phyloP scores from a whole-genome alignment of 164 flowering plant species.

The Nymphaea thermarum region DNA sequence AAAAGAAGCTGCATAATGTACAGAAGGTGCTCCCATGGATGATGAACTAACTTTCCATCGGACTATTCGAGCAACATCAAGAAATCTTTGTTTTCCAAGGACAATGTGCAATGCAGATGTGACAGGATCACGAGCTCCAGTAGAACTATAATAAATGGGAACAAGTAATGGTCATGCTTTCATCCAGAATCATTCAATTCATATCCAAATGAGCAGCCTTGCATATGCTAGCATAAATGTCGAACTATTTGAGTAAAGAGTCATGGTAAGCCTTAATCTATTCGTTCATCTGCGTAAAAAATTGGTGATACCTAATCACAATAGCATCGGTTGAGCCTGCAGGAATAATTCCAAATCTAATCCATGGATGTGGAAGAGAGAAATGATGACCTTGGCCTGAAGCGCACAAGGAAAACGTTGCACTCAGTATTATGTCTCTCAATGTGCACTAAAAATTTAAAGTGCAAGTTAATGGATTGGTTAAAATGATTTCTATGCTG shows the following conservation, averaged over 20 bases:
- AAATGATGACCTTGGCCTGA: conserved; percentile 34
- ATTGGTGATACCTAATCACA: conserved; percentile 64
- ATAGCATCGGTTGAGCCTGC: conserved; percentile 98
- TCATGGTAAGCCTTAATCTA: not conserved
- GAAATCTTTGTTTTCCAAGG: conserved; percentile 61
- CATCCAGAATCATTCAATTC: not conserved
- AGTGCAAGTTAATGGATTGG: not conserved
- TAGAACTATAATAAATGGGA: conserved; percentile 48
- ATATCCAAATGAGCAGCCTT: not conserved
- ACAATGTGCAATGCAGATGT: conserved; percentile 96
- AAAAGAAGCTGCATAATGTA: conserved; percentile 93
- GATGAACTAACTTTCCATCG: conserved; percentile 60
- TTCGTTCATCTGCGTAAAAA: too few species aligned
- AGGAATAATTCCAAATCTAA: conserved; percentile 87
- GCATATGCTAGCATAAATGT: not conserved
- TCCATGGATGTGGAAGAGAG: conserved; percentile 33
- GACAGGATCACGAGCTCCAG: conserved; percentile 84
- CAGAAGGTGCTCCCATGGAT: conserved; percentile 56
- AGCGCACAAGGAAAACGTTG: not conserved
- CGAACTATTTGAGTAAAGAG: not conserved
- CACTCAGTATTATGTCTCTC: not conserved
- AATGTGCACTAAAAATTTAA: not conserved
- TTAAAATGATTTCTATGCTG: not conserved
- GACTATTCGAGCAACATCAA: conserved; percentile 92
- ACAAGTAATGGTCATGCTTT: not conserved